Evolutionary conservation across 257 asterid genomes (phyloP).

Genomic region (Paulownia fortunei): DNA sequence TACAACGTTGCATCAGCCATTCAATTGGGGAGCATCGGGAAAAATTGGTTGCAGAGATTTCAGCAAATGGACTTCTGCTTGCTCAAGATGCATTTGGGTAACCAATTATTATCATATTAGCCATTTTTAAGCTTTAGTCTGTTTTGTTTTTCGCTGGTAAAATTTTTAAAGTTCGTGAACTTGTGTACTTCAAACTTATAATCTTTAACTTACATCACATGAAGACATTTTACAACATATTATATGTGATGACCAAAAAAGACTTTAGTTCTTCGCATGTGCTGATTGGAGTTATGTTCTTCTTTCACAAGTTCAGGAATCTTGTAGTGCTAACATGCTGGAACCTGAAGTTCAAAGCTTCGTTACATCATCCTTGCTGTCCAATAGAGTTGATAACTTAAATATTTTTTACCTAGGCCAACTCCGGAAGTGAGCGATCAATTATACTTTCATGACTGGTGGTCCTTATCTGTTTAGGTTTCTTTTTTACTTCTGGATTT

Average conservation of each 20-base stretch:
- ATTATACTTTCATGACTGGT: not conserved
- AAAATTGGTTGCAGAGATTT: conserved; percentile 66
- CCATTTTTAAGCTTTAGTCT: conserved; percentile 2
- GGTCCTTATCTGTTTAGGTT: not conserved
- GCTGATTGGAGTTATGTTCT: not conserved
- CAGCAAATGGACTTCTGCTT: conserved; percentile 75
- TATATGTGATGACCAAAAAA: not conserved
- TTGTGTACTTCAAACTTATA: not conserved
- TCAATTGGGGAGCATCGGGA: conserved; percentile 74
- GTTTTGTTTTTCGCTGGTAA: not conserved
- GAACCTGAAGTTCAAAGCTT: not conserved
- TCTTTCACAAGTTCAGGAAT: conserved; percentile 18
- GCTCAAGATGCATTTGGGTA: conserved; percentile 99
- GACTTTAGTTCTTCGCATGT: not conserved
- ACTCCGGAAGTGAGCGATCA: not conserved
- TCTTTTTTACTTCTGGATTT: not conserved
- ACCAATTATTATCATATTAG: conserved; percentile 6
- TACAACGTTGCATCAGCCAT: conserved; percentile 85
- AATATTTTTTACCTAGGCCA: not conserved
- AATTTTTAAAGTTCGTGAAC: not conserved
- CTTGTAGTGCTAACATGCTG: conserved; percentile 9
- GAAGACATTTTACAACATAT: not conserved
- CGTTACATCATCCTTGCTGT: too few relatives aligned
- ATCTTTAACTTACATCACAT: not conserved
- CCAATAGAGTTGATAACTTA: not conserved